Evolutionary conservation across 495 filamentous ascomycete species (phyloP).

Genomic region (Pyronema omphalodes): DNA sequence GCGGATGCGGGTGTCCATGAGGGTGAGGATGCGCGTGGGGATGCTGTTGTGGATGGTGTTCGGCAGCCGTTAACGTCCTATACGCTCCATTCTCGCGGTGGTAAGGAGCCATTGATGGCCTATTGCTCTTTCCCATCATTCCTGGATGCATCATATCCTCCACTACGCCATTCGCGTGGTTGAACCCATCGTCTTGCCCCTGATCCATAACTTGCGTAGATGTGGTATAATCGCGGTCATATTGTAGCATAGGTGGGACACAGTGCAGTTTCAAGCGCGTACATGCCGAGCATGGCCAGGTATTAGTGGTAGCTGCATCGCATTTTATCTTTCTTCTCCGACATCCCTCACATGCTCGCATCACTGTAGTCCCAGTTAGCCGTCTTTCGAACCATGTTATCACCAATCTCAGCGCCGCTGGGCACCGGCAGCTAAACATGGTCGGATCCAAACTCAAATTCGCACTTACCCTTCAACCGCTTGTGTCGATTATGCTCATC

Average conservation of each 20-base stretch:
- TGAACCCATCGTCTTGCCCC: constrained; percentile 27
- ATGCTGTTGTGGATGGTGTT: constrained; percentile 11
- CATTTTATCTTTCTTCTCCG: constrained; percentile 85
- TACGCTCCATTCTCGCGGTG: constrained; percentile 15
- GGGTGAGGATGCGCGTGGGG: background rate
- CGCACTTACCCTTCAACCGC: constrained; percentile 68
- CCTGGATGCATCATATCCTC: constrained; percentile 37
- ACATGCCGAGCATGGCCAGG: constrained; percentile 94
- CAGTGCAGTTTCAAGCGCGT: constrained; percentile 83
- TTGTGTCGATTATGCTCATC: constrained; percentile 99
- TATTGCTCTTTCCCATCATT: constrained; percentile 19
- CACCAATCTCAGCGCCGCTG: background rate
- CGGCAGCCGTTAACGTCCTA: constrained; percentile 14
- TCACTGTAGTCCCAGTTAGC: constrained; percentile 38
- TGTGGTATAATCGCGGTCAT: constrained; percentile 51
- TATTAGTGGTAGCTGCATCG: constrained; percentile 93
- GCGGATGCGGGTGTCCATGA: constrained; percentile 7
- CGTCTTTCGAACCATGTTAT: background rate
- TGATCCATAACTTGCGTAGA: constrained; percentile 25
- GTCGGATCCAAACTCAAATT: background rate
- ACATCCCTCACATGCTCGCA: constrained; percentile 96
- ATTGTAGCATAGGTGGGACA: constrained; percentile 71
- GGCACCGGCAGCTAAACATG: background rate
- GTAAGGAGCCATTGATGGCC: constrained; percentile 10
- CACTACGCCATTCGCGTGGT: constrained; percentile 30